Conservation (phyloP, 306 rosid genomes). For the Canavalia ensiformis region DNA sequence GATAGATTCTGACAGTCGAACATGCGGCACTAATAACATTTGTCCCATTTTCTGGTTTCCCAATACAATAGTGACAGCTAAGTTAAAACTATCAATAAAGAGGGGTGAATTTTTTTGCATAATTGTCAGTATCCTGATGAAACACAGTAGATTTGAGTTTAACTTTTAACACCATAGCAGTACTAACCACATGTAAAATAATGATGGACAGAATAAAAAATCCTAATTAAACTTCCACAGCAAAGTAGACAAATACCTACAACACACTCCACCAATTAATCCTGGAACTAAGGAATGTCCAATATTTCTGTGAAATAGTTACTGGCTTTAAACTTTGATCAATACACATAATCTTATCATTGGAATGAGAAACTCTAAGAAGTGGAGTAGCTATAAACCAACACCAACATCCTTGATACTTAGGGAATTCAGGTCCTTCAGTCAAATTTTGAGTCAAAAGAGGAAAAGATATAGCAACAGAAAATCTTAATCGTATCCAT, state of each 20-base stretch:
- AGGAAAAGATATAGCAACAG: conserved; percentile 37
- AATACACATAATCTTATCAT: conserved; percentile 32
- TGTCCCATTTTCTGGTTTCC: background rate
- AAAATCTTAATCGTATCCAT: conserved; percentile 27
- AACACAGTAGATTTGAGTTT: background rate
- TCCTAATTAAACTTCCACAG: background rate
- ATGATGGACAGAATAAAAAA: background rate
- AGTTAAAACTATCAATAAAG: background rate
- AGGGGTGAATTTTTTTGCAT: background rate
- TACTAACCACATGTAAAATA: conserved; percentile 23
- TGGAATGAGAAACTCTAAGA: conserved; percentile 14
- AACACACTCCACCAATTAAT: conserved; percentile 34
- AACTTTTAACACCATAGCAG: background rate
- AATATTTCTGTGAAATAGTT: conserved; percentile 16
- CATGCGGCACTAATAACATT: background rate
- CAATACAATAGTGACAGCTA: conserved; percentile 11
- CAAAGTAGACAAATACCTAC: background rate
- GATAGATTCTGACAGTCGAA: background rate
- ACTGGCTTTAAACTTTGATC: background rate
- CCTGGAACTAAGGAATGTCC: conserved; percentile 11
- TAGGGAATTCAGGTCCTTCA: conserved; percentile 23
- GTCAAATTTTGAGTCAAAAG: conserved; percentile 35
- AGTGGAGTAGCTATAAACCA: conserved; percentile 8
- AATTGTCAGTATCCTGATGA: background rate
- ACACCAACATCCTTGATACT: conserved; percentile 30